Evolutionary conservation across 495 filamentous ascomycete species (phyloP), one percentile per base, ranked within the genome.

Genomic region (Hyaloscypha hepaticicola): DNA sequence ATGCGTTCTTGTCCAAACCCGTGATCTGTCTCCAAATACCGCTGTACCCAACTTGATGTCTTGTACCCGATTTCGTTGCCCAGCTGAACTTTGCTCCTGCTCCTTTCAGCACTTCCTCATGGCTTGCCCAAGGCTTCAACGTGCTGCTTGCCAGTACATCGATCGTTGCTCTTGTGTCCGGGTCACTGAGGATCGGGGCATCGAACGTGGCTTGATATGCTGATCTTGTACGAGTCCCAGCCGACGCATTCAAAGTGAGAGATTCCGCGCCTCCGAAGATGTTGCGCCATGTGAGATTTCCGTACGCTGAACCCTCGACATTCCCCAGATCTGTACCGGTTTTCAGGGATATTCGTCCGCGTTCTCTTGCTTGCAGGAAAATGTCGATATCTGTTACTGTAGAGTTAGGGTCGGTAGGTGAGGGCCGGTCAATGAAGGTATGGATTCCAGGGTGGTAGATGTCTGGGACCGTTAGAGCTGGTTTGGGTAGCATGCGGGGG

Each of bases 321-420:
- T 93, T 93, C 58, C 96, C 95, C 27, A 96, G 79, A 70, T 97
- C 93, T 5, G 95, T 97, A 33, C 95, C 95, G 2, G 93, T 96
- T 76, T 91, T 95, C 73, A 97, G 79, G 33, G 89, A 79, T 51
- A 97, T 81, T 27, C 89, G 85, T 2, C 88, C 87, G 66, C 90
- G 89, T 75, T 99, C 95, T 48, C 82, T 81, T 7, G 90, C 90
- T 27, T 82, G 80, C 59, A 97, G 76, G 72, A 87, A 88, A 56
- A 96, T 82, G 65, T 92, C 87, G 70, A 97, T 80, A 66, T 94
- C 92, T 14, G 89, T 89, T 19, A 85, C 82, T 6, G 82, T 83
- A 19, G 82, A 77, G 31, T 85, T 79, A 11, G 83, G 80, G 51
- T 87, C 84, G 26, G 83, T 77, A 33, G 78, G 78, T 49, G 81